Evolutionary conservation across 768 basidiomycete genomes (phyloP).

Genomic region (Termitomyces sp.): DNA sequence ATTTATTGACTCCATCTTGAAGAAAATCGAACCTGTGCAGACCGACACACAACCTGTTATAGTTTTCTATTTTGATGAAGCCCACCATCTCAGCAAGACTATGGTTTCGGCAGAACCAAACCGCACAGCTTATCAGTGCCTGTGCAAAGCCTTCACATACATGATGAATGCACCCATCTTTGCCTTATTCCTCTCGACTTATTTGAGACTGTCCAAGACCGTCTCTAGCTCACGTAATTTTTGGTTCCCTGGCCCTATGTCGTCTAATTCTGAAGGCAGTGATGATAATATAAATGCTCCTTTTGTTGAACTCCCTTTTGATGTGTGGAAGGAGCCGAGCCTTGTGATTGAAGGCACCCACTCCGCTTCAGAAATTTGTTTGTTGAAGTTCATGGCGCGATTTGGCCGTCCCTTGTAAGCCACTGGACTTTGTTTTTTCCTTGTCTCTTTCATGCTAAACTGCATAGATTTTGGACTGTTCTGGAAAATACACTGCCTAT

Average conservation of each 20-base stretch:
- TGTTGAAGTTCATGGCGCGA: neutral
- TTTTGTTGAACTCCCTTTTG: slow-evolving; percentile 11
- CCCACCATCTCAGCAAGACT: neutral
- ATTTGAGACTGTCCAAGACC: neutral
- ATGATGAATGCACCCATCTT: too few relatives aligned
- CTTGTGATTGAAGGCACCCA: neutral
- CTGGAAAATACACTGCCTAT: neutral
- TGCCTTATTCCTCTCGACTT: too few relatives aligned
- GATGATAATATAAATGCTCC: neutral
- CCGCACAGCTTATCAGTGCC: slow-evolving; percentile 3
- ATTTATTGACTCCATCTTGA: too few relatives aligned
- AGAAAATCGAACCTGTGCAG: too few relatives aligned
- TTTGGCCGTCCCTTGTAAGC: neutral
- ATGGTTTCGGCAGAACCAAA: neutral
- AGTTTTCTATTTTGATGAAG: neutral
- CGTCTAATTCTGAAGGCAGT: neutral
- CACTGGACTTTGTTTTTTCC: neutral
- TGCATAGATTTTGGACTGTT: neutral
- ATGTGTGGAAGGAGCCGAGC: neutral
- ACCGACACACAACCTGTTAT: neutral
- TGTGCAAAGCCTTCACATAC: neutral
- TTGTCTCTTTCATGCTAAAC: too few relatives aligned
- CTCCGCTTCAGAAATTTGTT: neutral
- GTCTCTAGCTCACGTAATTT: neutral
- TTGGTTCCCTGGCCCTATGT: neutral